These are phyloP conservation scores for Tetrahymena borealis DNA, from an alignment of 73 alveolate species.

Conservation along the genomic window DNA sequence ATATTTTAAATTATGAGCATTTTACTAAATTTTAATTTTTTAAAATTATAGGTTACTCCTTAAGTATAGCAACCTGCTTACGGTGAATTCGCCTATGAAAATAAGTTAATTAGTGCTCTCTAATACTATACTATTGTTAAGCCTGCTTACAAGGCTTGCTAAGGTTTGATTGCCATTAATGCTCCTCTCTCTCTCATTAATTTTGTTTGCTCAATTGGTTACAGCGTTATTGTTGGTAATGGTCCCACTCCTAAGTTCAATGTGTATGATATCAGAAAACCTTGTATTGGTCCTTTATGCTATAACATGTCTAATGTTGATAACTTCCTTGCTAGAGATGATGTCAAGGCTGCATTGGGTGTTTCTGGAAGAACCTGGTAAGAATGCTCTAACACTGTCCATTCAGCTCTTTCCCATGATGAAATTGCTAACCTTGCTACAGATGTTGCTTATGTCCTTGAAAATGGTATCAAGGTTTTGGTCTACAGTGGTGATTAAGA, in stretches of 20 bases:
- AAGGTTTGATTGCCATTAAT: constrained; percentile 3
- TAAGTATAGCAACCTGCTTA: constrained; percentile 41
- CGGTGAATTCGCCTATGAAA: constrained; percentile 46
- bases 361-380: constrained; percentile 53
- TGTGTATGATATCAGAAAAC: constrained; percentile 51
- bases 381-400: constrained; percentile 49
- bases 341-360: constrained; percentile 46
- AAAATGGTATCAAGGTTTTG: constrained; percentile 34
- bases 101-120: constrained; percentile 19
- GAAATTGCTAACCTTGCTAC: constrained; percentile 52
- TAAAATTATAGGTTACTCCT: constrained; percentile 41
- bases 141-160: constrained; percentile 37
- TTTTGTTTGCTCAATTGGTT: constrained; percentile 32
- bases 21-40: neutral
- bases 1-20: neutral
- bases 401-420: constrained; percentile 47
- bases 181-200: constrained; percentile 23
- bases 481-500: constrained; percentile 63
- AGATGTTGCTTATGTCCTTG: constrained; percentile 30
- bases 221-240: constrained; percentile 28
- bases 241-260: constrained; percentile 52
- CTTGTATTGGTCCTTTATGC: constrained; percentile 48
- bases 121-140: neutral
- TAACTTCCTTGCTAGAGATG: constrained; percentile 20
- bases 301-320: constrained; percentile 40